These are phyloP conservation scores for Cucurbita maxima DNA, from an alignment of 306 rosid species.

Conservation along the genomic window DNA sequence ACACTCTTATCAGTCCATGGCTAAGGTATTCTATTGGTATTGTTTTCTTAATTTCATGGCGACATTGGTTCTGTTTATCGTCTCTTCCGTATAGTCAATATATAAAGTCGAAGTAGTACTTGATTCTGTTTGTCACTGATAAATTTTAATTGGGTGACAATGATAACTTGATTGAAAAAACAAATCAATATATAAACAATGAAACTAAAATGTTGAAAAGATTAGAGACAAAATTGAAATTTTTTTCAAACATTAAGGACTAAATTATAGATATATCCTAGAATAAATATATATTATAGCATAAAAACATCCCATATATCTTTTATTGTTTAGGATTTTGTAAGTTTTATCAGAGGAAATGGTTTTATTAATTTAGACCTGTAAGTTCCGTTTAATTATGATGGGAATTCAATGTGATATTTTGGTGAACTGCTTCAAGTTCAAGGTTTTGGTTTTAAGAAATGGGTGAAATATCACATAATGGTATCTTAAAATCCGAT, in stretches of 20 bases:
- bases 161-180: too few relatives aligned
- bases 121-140: too few relatives aligned
- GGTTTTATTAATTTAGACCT: not conserved
- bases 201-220: not conserved
- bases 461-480: not conserved
- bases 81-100: not conserved
- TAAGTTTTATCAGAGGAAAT: not conserved
- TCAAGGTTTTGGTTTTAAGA: not conserved
- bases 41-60: not conserved
- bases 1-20: constrained; percentile 61
- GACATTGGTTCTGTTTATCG: not conserved
- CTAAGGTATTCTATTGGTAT: constrained; percentile 38
- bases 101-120: not conserved
- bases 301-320: not conserved
- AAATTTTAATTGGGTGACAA: too few relatives aligned
- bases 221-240: not conserved
- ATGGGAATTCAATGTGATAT: not conserved
- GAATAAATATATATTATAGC: not conserved
- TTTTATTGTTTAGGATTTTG: not conserved
- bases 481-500: not conserved
- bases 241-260: not conserved
- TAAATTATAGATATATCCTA: not conserved
- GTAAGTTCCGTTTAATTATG: not conserved
- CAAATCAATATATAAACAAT: not conserved
- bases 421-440: not conserved